Base-by-base conservation (phyloP, 2,329 filamentous ascomycete species). In the Fusarium multiceps region DNA sequence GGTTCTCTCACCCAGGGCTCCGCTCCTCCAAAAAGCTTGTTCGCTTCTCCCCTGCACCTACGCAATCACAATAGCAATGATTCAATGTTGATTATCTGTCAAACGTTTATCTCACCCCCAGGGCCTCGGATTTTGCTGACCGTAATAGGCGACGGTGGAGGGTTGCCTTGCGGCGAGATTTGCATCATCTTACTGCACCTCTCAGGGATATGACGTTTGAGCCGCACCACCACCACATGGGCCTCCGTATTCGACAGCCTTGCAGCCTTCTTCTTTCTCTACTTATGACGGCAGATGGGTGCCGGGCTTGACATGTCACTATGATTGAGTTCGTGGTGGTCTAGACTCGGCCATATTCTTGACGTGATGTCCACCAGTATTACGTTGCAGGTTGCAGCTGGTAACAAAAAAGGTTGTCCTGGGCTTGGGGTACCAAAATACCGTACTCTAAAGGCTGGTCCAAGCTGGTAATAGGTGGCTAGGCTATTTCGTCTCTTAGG, bases 111-210 rank as follows among this genome's bases (percentile, higher is more conserved):
- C n/a, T 48, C 21, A 42, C 23, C 40, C 32, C 13, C 21, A 8
- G 30, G 42, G 41, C 34, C 34, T 37, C 40, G 20, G 28, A 16
- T 32, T 51, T 63, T 50, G 12, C 42, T 46, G 37, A 43, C 53
- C 51, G 53, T 64, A 49, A 46, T 37, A 63, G 43, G 21, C 13
- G 21, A 53, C 18, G 46, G 43, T 53, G 54, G 60, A 59, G 60
- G 66, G 69, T 64, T 71, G 56, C 59, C 50, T 34, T 50, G 56
- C 55, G 62, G 61, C 58, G 51, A 66, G 34, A 37, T 53, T 65
- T 74, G 69, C 72, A 74, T 73, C 72, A 74, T 74, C 51, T 41
- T 51, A 62, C 62, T 65, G 50, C 53, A 55, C 59, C 49, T 46
- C 56, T 6, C 28, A 27, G 21, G 42, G 58, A 57, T 63, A 74